These are phyloP conservation scores for Eucalyptus pauciflora DNA, from an alignment of 345 rosid species.

Conservation along the genomic window DNA sequence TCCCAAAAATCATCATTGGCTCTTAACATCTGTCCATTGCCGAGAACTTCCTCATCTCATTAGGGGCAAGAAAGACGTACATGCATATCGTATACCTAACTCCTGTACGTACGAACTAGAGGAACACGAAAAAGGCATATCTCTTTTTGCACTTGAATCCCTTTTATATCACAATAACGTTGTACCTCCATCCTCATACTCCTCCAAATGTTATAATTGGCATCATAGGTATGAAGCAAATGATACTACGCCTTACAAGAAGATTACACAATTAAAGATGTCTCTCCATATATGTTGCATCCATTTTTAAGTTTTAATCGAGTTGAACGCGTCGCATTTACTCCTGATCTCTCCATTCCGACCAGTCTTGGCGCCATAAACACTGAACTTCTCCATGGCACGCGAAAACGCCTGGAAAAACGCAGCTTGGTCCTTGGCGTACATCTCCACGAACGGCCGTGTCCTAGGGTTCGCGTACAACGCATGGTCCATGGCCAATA, in stretches of 20 bases:
- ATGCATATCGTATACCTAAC: neutral
- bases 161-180: neutral
- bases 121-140: neutral
- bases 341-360: conserved; percentile 81
- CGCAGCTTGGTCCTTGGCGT: conserved; percentile 45
- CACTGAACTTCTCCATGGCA: conserved; percentile 82
- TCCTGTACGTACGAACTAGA: neutral
- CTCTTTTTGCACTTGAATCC: neutral
- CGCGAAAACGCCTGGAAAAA: conserved; percentile 61
- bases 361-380: conserved; percentile 61
- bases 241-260: neutral
- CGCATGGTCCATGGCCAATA: conserved; percentile 72
- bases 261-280: neutral
- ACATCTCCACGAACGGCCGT: conserved; percentile 51
- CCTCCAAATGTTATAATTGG: neutral
- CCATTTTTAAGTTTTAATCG: neutral
- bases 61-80: neutral
- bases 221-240: neutral
- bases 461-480: conserved; percentile 40
- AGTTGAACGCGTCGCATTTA: conserved; percentile 80
- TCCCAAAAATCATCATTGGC: neutral
- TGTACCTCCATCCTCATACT: neutral
- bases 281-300: neutral
- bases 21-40: neutral
- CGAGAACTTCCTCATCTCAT: neutral